Evolutionary conservation across 805 yeast species (phyloP).

Genomic region (Hanseniaspora lachancei): DNA sequence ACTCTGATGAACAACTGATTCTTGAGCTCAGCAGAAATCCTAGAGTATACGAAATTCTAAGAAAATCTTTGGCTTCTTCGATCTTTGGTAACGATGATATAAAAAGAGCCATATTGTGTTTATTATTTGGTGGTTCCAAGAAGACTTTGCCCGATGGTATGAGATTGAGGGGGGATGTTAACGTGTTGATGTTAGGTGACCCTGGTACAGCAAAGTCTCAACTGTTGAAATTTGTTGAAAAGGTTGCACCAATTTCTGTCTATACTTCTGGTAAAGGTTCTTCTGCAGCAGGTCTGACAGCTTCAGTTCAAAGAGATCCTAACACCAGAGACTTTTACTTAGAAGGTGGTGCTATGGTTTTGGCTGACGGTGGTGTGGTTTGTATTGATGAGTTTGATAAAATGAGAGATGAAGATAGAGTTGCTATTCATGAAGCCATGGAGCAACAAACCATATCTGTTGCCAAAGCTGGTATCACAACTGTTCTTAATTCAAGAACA

Average conservation of each 20-base stretch:
- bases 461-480: conserved; percentile 98
- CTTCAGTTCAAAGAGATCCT: conserved; percentile 88
- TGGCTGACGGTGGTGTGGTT: conserved; percentile 98
- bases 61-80: conserved; percentile 88
- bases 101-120: conserved; percentile 83
- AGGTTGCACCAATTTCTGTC: conserved; percentile 84
- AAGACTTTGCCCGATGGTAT: conserved; percentile 88
- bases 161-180: conserved; percentile 93
- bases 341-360: conserved; percentile 99
- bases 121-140: conserved; percentile 88
- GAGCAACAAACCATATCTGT: conserved; percentile 98
- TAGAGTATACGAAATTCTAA: conserved; percentile 69
- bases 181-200: conserved; percentile 85
- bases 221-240: conserved; percentile 84
- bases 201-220: conserved; percentile 99
- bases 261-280: conserved; percentile 99
- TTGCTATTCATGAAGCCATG: conserved; percentile 99
- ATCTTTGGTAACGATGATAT: conserved; percentile 89
- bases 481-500: conserved; percentile 89
- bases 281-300: conserved; percentile 98
- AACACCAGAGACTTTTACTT: conserved; percentile 79
- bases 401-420: conserved; percentile 98
- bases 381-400: conserved; percentile 98
- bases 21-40: conserved; percentile 68
- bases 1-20: conserved; percentile 90